A percentile compares a stretch with the other conserved stretches of the same genome.
These are phyloP conservation scores for Cercophora scortea DNA, from an alignment of 495 filamentous ascomycete species.

Conservation along the genomic window DNA sequence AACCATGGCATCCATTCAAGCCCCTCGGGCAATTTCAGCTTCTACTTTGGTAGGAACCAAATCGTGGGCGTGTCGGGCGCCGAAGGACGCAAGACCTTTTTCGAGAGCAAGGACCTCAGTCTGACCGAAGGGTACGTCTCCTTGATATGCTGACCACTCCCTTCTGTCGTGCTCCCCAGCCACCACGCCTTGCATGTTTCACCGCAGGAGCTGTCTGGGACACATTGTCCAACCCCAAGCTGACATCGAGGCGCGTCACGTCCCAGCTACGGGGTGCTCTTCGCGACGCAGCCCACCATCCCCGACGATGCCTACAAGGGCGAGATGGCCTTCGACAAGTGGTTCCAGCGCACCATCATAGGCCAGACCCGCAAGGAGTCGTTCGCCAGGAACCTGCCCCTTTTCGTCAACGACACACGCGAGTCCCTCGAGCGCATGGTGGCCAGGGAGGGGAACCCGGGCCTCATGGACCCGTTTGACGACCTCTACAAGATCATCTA, in stretches of 20 bases:
- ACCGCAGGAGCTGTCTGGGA: too few relatives aligned
- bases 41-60: slow-evolving; percentile 38
- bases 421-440: slow-evolving; percentile 16
- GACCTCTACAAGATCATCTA: slow-evolving; percentile 35
- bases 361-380: slow-evolving; percentile 20
- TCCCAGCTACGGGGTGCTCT: slow-evolving; percentile 19
- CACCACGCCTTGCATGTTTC: too few relatives aligned
- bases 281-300: slow-evolving; percentile 12
- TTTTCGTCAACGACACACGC: slow-evolving; percentile 23
- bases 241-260: too few relatives aligned
- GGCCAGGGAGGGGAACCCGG: slow-evolving; percentile 10
- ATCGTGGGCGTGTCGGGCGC: slow-evolving; percentile 33
- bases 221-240: too few relatives aligned
- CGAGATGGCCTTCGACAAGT: slow-evolving; percentile 4
- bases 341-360: slow-evolving; percentile 11
- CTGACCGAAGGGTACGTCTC: slow-evolving; percentile 30
- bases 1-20: slow-evolving; percentile 8
- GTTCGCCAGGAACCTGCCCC: slow-evolving; percentile 23
- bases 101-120: slow-evolving; percentile 33
- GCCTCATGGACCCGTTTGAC: slow-evolving; percentile 32
- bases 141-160: neutral
- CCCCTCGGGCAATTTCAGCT: slow-evolving; percentile 35
- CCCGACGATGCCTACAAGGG: neutral
- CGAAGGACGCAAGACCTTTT: slow-evolving; percentile 32
- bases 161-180: neutral